Evolutionary conservation across 164 flowering plant species (phyloP).

Genomic region (Umbilicus rupestris): DNA sequence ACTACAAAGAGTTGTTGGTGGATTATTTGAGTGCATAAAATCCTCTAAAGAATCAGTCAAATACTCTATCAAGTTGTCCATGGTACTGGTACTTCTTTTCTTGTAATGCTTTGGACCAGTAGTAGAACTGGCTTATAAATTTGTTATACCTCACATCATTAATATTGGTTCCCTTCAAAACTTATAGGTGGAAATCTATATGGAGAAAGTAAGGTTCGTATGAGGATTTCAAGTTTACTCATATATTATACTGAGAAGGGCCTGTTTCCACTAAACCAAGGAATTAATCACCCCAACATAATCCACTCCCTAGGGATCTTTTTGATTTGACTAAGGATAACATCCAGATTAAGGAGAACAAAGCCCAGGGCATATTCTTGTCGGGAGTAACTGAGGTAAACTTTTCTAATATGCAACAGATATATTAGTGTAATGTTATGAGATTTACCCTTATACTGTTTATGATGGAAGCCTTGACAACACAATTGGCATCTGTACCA

Average conservation of each 20-base stretch:
- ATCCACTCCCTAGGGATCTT: slow-evolving; percentile 52
- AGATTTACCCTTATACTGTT: background rate
- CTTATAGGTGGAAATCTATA: slow-evolving; percentile 76
- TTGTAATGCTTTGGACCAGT: background rate
- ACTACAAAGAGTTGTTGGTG: slow-evolving; percentile 72
- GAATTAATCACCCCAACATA: background rate
- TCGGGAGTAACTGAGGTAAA: slow-evolving; percentile 72
- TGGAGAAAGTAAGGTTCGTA: slow-evolving; percentile 89
- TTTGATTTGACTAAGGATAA: slow-evolving; percentile 79
- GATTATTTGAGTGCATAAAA: slow-evolving; percentile 36
- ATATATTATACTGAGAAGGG: background rate
- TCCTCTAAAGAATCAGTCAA: slow-evolving; percentile 28
- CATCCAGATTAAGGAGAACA: slow-evolving; percentile 68
- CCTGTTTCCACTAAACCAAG: background rate
- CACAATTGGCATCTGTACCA: background rate
- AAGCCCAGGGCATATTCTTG: slow-evolving; percentile 49
- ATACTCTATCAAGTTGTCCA: slow-evolving; percentile 58
- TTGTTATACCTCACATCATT: background rate
- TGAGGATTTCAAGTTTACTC: background rate
- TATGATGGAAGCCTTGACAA: background rate
- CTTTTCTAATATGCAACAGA: background rate
- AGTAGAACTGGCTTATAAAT: background rate
- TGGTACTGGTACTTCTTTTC: slow-evolving; percentile 35
- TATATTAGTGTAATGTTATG: background rate
- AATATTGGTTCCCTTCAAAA: background rate